Evolutionary conservation across 352 stramenopile genomes (phyloP).

Genomic region (Saprolegnia parasitica): DNA sequence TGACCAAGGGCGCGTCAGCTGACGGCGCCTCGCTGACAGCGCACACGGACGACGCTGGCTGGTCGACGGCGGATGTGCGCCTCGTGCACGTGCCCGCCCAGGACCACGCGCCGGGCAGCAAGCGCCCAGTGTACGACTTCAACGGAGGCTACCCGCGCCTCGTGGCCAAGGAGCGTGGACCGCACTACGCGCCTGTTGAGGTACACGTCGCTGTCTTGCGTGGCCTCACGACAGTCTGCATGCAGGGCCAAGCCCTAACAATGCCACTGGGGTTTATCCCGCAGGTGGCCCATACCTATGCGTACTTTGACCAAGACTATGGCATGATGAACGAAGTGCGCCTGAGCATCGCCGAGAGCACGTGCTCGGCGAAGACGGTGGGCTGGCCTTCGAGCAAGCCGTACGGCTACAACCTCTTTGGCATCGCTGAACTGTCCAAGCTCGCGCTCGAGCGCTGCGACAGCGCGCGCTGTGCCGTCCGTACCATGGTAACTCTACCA

Average conservation of each 20-base stretch:
- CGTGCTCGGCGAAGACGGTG: conserved; percentile 39
- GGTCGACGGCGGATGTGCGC: conserved; percentile 78
- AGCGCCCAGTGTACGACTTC: conserved; percentile 54
- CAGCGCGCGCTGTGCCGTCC: conserved; percentile 38
- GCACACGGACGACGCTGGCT: conserved; percentile 81
- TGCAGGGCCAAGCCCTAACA: background rate
- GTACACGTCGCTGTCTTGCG: conserved; percentile 7
- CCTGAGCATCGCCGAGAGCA: conserved; percentile 65
- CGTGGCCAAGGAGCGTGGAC: conserved; percentile 60
- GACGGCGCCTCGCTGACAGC: conserved; percentile 86
- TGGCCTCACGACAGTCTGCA: background rate
- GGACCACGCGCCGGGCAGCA: conserved; percentile 41
- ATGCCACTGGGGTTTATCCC: conserved; percentile 43
- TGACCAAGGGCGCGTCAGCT: conserved; percentile 62
- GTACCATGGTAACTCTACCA: conserved; percentile 47
- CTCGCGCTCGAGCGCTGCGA: conserved; percentile 48
- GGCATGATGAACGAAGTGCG: conserved; percentile 67
- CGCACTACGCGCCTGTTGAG: conserved; percentile 50
- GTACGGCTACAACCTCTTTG: conserved; percentile 39
- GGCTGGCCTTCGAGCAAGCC: conserved; percentile 29
- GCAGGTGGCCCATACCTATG: conserved; percentile 58
- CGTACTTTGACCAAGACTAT: conserved; percentile 66
- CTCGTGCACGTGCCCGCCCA: conserved; percentile 87
- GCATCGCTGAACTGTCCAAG: conserved; percentile 44
- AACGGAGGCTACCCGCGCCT: conserved; percentile 65